Base-by-base conservation (phyloP, 768 basidiomycete genomes). In the Lactifluus piperatus region DNA sequence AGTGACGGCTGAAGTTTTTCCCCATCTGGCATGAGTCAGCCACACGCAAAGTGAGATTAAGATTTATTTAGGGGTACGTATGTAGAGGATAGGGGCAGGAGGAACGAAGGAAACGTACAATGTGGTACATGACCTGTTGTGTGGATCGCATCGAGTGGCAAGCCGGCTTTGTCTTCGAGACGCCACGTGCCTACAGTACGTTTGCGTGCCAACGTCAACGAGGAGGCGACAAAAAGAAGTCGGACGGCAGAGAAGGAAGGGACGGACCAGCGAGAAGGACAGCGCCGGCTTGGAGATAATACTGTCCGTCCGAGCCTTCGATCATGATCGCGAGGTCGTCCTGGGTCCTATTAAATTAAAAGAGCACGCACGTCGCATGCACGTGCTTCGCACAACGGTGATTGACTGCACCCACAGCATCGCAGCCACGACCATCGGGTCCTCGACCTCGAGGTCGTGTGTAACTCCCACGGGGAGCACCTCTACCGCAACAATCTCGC, bases 231-330 rank as follows among this genome's bases (percentile, higher is more conserved):
- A 50, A 9, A n/a, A 27, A 22, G 27, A 39, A 46, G 18, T n/a
- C 20, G 43, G 13, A 18, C 34, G 41, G 61, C 29, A n/a, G 54
- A 22, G 22, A 45, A 4, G 18, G 24, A 36, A 26, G 36, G 26
- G 34, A 60, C 76, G 62, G 49, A 81, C 85, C 87, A 62, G 84
- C 73, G 18, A 85, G 75, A 58, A 79, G 78, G 63, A 89, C 82
- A 0, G 81, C 82, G 8, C 87, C 88, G 43, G 81, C 85, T 67
- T 87, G 87, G 64, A 91, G 82, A 68, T 88, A 85, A 63, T 88
- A 86, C 60, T 75, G 75, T 43, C 87, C 86, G 56, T 91, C 84
- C 22, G 74, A 68, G 52, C 85, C 84, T 83, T 67, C 59, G 47
- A 66, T 66, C 64, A 64, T 62, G 43, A 66, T 54, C 47, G 66